Evolutionary conservation across 371 early-diverging fungal species (phyloP), one percentile per base, ranked within the genome.

Genomic region (Chytridium lagenaria): DNA sequence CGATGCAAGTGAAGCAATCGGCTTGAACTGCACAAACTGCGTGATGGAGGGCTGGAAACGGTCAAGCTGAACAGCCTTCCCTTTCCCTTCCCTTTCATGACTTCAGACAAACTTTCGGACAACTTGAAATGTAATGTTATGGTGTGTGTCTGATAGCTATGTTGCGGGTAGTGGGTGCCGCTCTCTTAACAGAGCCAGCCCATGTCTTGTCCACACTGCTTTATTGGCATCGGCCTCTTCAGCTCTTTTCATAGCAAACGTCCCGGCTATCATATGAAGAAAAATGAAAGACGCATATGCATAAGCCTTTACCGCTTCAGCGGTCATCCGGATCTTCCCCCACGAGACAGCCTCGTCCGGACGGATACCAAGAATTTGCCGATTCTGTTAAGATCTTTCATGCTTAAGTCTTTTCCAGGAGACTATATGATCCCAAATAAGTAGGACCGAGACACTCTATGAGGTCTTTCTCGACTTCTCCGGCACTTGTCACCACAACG

Each of bases 261-360:
- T 96, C 77, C 93, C 92, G 1, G 97, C 94, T 0, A 98, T 97
- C 57, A 98, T 87, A 37, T 98, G 76, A 23, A 98, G 99, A 74
- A 99, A 99, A 0, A 97, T 92, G 28, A 99, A 80, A 0, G 98
- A 93, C 1, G 99, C 99, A 75, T 99, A 99, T 0, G 95, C 92
- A 80, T 94, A 94, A 0, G 97, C 90, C 82, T 99, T 99, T 70
- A 98, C 94, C 3, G 93, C 88, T 70, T 88, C 87, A n/a, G 92
- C 96, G 67, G 90, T 87, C 69, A 91, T 83, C 57, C 91, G 86
- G 71, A 99, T 98, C 84, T 99, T 99, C 40, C 99, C 99, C 99
- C 99, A 99, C 23, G 95, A 95, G 34, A 99, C 92, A 10, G 99
- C 99, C 79, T 99, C 99, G 70, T 99, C 99, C 1, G 99, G 95